A percentile compares a stretch with the other conserved stretches of the same genome.
Conservation (phyloP, 768 basidiomycete genomes). For the Trichaptum fuscoviolaceum region DNA sequence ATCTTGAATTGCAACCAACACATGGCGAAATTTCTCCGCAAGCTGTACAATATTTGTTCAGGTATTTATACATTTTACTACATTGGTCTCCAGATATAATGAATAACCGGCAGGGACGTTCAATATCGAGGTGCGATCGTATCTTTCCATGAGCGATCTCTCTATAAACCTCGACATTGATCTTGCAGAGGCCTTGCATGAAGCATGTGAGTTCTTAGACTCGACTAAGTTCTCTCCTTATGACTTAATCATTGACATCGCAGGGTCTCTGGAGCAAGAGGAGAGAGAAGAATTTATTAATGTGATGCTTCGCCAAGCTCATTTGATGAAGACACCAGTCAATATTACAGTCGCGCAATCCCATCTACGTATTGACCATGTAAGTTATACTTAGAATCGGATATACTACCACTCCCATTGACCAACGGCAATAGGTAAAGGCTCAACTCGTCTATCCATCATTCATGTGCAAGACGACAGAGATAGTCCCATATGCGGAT, state of each 20-base stretch:
- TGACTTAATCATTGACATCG: neutral
- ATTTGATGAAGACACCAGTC: constrained; percentile 69
- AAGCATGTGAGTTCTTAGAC: neutral
- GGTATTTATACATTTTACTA: constrained; percentile 28
- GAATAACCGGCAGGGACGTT: neutral
- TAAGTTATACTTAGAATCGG: constrained; percentile 29
- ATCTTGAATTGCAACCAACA: constrained; percentile 71
- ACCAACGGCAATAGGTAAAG: constrained; percentile 42
- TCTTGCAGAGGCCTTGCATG: neutral
- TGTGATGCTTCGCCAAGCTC: constrained; percentile 60
- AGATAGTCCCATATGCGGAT: constrained; percentile 74
- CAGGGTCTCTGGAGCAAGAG: constrained; percentile 64
- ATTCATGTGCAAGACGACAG: constrained; percentile 70
- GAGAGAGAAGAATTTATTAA: constrained; percentile 45
- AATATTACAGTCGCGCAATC: constrained; percentile 57
- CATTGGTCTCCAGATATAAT: neutral
- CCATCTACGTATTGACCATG: constrained; percentile 76
- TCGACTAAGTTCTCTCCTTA: neutral
- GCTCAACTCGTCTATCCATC: constrained; percentile 65
- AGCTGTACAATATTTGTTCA: constrained; percentile 65
- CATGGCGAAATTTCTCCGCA: constrained; percentile 68
- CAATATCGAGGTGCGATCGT: constrained; percentile 1
- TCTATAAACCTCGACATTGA: neutral
- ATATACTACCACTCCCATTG: neutral
- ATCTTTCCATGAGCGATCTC: neutral